Evolutionary conservation across 768 basidiomycete species (phyloP).

Genomic region (Lactarius tabidus): DNA sequence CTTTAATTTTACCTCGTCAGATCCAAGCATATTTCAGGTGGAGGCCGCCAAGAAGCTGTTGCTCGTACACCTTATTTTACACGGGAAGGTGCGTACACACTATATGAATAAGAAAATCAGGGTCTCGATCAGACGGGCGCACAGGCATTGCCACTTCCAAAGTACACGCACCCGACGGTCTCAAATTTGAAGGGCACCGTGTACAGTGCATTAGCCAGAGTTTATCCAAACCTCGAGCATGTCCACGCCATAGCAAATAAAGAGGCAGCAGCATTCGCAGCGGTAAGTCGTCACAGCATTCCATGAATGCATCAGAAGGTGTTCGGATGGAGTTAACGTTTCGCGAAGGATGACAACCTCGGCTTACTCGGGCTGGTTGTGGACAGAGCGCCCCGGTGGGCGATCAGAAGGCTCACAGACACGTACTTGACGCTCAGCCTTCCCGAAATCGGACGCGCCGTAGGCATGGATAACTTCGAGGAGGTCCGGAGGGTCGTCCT

Average conservation of each 20-base stretch:
- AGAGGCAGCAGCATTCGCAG: constrained; percentile 48
- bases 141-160: constrained; percentile 53
- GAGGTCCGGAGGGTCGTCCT: constrained; percentile 58
- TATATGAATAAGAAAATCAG: background rate
- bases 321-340: background rate
- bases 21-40: constrained; percentile 66
- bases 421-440: constrained; percentile 80
- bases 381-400: constrained; percentile 69
- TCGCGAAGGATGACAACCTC: constrained; percentile 58
- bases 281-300: constrained; percentile 41
- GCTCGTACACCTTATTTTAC: constrained; percentile 71
- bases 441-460: constrained; percentile 59
- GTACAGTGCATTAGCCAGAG: constrained; percentile 58
- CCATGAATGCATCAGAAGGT: background rate
- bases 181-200: constrained; percentile 62
- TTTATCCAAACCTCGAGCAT: constrained; percentile 56
- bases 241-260: constrained; percentile 50
- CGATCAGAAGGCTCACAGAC: constrained; percentile 71
- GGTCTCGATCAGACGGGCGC: background rate
- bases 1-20: constrained; percentile 29
- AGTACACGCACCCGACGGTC: constrained; percentile 63
- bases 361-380: constrained; percentile 68
- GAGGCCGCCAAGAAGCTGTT: constrained; percentile 84
- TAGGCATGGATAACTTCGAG: constrained; percentile 48
- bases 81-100: constrained; percentile 57